Evolutionary conservation across 352 stramenopile genomes (phyloP).

Genomic region (Globisporangium megalacanthum): DNA sequence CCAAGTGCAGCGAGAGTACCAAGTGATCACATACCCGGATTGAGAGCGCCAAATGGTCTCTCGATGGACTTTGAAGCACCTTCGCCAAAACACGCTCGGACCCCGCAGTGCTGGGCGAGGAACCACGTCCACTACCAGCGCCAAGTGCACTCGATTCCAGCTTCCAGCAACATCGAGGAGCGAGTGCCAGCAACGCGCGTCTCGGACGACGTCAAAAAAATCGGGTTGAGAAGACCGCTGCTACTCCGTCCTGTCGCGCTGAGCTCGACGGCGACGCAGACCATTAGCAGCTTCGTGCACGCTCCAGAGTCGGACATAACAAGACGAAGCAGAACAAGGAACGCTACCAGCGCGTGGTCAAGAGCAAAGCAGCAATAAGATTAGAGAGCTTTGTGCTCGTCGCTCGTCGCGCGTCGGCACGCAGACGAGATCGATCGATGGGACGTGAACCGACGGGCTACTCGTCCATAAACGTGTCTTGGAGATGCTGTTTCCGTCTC

Average conservation of each 20-base stretch:
- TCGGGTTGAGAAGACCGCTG: not conserved
- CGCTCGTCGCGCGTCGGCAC: no score
- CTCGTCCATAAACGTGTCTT: conserved; percentile 69
- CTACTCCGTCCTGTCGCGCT: not conserved
- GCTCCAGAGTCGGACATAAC: not conserved
- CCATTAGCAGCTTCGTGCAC: not conserved
- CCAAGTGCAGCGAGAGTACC: no score
- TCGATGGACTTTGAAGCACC: no score
- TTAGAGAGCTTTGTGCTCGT: not conserved
- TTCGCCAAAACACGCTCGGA: not conserved
- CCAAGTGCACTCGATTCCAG: not conserved
- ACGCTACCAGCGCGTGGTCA: not conserved
- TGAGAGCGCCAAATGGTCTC: no score
- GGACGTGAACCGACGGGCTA: conserved; percentile 8
- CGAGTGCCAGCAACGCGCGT: not conserved
- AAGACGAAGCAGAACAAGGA: not conserved
- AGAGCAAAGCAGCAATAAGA: not conserved
- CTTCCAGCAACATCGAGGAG: not conserved
- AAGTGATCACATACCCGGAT: no score
- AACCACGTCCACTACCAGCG: not conserved
- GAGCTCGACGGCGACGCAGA: not conserved
- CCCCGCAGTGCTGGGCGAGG: not conserved
- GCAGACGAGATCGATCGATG: not conserved
- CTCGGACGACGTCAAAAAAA: not conserved
- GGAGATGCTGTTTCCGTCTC: conserved; percentile 70